Evolutionary conservation across 306 rosid species (phyloP), one percentile per base, ranked within the genome.

Genomic region (Corylus avellana): DNA sequence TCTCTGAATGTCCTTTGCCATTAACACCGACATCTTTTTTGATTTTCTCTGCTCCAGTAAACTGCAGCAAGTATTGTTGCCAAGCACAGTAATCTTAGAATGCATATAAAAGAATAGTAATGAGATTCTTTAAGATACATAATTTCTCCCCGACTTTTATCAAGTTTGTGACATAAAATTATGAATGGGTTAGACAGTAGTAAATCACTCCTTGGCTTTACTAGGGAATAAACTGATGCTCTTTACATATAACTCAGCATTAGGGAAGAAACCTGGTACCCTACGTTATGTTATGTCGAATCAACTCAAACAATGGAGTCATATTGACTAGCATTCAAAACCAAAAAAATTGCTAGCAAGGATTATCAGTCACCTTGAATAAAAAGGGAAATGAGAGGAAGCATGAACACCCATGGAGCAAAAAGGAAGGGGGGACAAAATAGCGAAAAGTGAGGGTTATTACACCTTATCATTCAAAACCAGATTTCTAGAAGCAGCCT

Each of bases 401-500:
- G 64, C 64, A 58, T 11, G 27, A 66, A 67, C 39, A 18, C 7
- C 9, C 13, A 58, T 7, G 64, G 64, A 22, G 6, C 22, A 58
- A 22, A 6, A 32, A 2, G 32, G 32, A 0, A 3, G 35, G 35
- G 35, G 35, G 35, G 35, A 32, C 35, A 32, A 0, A 72, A 64
- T 62, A 63, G 2, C 58, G 48, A 8, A 12, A 27, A 49, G 22
- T 22, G 32, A 20, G 29, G 64, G 32, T 14, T 84, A 79, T 50
- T 55, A 84, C 82, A 94, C 97, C 98, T 92, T 89, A 80, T 68
- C 76, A 61, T 84, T 80, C 75, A 83, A 66, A 78, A 85, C 55
- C 76, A 70, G 58, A 78, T 85, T 84, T 88, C 97, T 89, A 27
- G 96, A 86, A 58, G 86, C 84, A 78, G 98, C 98, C 83, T 88